Evolutionary conservation across 2,329 filamentous ascomycete species (phyloP).

Genomic region (Tolypocladium endophyticum): DNA sequence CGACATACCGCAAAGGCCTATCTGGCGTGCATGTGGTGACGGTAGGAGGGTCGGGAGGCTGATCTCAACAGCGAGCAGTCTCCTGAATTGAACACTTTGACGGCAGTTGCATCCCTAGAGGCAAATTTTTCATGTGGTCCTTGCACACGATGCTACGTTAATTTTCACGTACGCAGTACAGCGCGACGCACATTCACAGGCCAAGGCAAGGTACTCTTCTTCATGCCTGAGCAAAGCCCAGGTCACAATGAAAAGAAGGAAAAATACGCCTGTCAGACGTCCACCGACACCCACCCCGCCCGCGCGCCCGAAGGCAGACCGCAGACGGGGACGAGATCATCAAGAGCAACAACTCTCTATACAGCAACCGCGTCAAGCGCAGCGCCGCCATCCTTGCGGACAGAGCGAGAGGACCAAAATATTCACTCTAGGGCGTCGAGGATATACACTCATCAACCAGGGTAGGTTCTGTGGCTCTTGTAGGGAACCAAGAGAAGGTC

Average conservation of each 20-base stretch:
- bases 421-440: slow-evolving; percentile 86
- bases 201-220: slow-evolving; percentile 30
- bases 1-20: not conserved
- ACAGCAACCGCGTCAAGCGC: slow-evolving; percentile 35
- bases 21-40: no score
- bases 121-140: no score
- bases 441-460: slow-evolving; percentile 88
- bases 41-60: no score
- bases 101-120: no score
- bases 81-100: no score
- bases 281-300: slow-evolving; percentile 73
- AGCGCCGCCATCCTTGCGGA: slow-evolving; percentile 50
- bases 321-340: slow-evolving; percentile 79
- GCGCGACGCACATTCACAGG: not conserved
- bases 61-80: no score
- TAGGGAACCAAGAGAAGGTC: slow-evolving; percentile 86
- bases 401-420: slow-evolving; percentile 47
- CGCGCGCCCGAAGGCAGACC: slow-evolving; percentile 68
- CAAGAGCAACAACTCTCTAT: slow-evolving; percentile 62
- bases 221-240: slow-evolving; percentile 35
- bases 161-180: no score
- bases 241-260: slow-evolving; percentile 45
- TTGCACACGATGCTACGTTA: no score
- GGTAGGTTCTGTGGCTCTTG: slow-evolving; percentile 88
- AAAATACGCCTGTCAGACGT: slow-evolving; percentile 72